Percentiles rank a stretch among this genome's conserved stretches.
Evolutionary conservation across 768 basidiomycete genomes (phyloP).

Genomic region (Suillus fuscotomentosus): DNA sequence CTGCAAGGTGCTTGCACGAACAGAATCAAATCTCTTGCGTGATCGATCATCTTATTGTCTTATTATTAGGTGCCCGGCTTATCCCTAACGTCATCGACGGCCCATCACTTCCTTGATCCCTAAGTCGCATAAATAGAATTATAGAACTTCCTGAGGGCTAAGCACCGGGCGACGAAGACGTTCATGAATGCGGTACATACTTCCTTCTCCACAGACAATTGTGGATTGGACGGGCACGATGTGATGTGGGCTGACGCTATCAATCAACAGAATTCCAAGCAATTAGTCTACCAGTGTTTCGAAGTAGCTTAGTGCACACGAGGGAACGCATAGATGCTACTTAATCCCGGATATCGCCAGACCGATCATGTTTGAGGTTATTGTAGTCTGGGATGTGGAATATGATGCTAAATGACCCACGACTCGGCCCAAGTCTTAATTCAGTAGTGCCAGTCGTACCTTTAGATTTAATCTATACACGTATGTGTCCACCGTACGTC

Average conservation of each 20-base stretch:
- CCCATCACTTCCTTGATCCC: background rate
- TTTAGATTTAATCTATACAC: background rate
- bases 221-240: background rate
- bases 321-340: background rate
- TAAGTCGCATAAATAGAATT: background rate
- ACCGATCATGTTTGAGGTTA: background rate
- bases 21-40: background rate
- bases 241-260: background rate
- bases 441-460: background rate
- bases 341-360: background rate
- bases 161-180: background rate
- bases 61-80: slow-evolving; percentile 1
- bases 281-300: background rate
- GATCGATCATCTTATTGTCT: background rate
- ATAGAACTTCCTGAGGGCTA: background rate
- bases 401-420: background rate
- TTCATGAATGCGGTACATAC: background rate
- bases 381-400: background rate
- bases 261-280: background rate
- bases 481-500: background rate
- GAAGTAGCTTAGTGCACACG: background rate
- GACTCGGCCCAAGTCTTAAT: background rate
- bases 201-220: background rate
- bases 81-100: background rate
- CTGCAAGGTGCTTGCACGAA: background rate